Base-by-base conservation (phyloP, 2,329 filamentous ascomycete species). In the Colletotrichum viniferum region DNA sequence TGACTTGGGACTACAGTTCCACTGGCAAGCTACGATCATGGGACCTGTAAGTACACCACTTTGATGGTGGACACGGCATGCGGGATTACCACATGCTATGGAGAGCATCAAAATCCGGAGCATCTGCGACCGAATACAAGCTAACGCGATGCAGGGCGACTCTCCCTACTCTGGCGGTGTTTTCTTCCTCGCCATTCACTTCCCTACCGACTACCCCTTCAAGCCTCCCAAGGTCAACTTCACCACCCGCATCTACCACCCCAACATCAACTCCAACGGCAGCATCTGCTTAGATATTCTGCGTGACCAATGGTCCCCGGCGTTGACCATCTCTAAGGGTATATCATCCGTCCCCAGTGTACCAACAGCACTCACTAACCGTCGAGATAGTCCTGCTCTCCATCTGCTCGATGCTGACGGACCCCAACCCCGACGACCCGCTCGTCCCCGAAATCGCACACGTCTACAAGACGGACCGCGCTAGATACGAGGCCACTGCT, bases 1-100 rank as follows among this genome's bases (percentile, higher is more conserved):
- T 68, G 65, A 76, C 77, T 76, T 76, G 28, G 2, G 32, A 38
- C 5, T 13, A 82, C 82, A 99, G 96, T 99, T 99, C 85, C 97
- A 98, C 93, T 99, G 97, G 97, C 97, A 99, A 93, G 97, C 97
- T 83, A 99, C 97, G 69, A 99, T 99, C 86, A 99, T 99, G 97
- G 97, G 97, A 87, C 97, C 97, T 85, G 95, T 98, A 93, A 92
- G 95, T 92, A 81, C 74, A 32, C 32, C 30, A 5, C 55, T 24
- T 28, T 21, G 30, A 30, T 61, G 13, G 13, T 24, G 30, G 2
- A 32, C n/a, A 14, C 32, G 34, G 67, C 10, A 7, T 52, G 67
- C 36, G 10, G 21, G 32, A 26, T 14, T 16, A 26, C 21, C 21
- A n/a, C 62, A n/a, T 38, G 13, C 62, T 3, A 16, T 2, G 36